Evolutionary conservation across 805 yeast species (phyloP), one percentile per base, ranked within the genome.

Genomic region (Wickerhamiella kazuoi): DNA sequence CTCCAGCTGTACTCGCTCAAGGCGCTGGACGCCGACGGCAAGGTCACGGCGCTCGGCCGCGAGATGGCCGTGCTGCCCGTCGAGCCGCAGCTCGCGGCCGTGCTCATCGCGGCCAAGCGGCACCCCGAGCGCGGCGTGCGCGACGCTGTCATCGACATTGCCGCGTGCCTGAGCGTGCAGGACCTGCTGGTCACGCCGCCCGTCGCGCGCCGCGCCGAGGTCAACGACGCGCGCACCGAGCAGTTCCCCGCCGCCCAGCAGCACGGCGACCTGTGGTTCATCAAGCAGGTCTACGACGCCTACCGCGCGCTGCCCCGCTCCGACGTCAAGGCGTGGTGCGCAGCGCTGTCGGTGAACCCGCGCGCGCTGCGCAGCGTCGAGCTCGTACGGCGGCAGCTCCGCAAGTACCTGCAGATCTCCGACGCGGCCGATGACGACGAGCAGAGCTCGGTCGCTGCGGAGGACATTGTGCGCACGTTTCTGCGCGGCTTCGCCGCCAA

Each of bases 91-190:
- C 64, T 90, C 35, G 79, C 94, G 3, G 83, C 84, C 1, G 95
- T 87, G 7, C 63, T 90, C 40, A 63, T 90, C 24, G 65, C 70
- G 20, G 94, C 95, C 0, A 60, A 67, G 43, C 6, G 11, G 11
- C 74, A 71, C 34, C 44, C 41, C 16, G 37, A 37, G 7, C 16
- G 28, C 7, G 30, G 34, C 8, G 47, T 38, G 15, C 58, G 83
- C 4, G 60, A 61, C 2, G 71, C 77, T 1, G 94, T 81, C 1
- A 66, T 87, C 21, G 97, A 87, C 53, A 82, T 90, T 39, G 93
- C 81, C 2, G 74, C 97, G 0, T 87, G 97, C 59, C 65, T 90
- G 19, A 82, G 94, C 14, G 95, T 90, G 4, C 96, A 87, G 48
- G 90, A 87, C 52, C 64, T 90, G 50, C 57, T 90, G 20, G 52